Conservation (phyloP, 352 stramenopile genomes). For the Aphanomyces astaci region DNA sequence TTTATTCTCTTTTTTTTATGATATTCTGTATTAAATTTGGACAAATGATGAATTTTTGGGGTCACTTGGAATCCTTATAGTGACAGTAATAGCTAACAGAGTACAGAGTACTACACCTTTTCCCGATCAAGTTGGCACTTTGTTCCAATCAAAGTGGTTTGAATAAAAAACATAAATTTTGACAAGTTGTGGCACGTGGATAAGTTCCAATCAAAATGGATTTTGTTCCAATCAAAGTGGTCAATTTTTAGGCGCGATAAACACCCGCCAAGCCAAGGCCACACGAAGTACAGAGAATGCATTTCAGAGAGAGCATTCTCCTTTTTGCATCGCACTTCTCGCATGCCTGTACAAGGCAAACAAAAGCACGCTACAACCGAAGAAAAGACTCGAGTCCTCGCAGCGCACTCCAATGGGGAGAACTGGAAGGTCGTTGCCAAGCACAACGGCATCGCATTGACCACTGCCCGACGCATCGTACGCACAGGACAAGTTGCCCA, state of each 20-base stretch:
- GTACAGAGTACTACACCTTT: constrained; percentile 85
- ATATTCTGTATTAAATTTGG: too few relatives aligned
- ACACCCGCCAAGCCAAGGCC: not conserved
- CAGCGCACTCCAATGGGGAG: not conserved
- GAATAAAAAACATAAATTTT: not conserved
- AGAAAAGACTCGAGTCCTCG: not conserved
- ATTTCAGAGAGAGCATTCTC: too few relatives aligned
- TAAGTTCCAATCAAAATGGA: not conserved
- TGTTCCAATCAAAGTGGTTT: not conserved
- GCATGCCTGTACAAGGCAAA: not conserved
- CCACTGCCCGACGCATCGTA: not conserved
- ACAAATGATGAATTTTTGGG: too few relatives aligned
- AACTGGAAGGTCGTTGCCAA: not conserved
- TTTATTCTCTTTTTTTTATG: too few relatives aligned
- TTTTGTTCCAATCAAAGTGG: not conserved
- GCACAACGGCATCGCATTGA: not conserved
- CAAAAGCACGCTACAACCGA: not conserved
- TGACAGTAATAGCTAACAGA: too few relatives aligned
- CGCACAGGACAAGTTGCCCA: not conserved
- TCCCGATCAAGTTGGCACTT: not conserved
- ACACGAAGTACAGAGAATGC: not conserved
- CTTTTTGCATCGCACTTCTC: not conserved
- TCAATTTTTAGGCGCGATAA: not conserved
- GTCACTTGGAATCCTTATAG: too few relatives aligned
- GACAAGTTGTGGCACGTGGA: not conserved